Evolutionary conservation across 2,329 filamentous ascomycete genomes (phyloP), one percentile per base, ranked within the genome.

Genomic region (Aureobasidium musti): DNA sequence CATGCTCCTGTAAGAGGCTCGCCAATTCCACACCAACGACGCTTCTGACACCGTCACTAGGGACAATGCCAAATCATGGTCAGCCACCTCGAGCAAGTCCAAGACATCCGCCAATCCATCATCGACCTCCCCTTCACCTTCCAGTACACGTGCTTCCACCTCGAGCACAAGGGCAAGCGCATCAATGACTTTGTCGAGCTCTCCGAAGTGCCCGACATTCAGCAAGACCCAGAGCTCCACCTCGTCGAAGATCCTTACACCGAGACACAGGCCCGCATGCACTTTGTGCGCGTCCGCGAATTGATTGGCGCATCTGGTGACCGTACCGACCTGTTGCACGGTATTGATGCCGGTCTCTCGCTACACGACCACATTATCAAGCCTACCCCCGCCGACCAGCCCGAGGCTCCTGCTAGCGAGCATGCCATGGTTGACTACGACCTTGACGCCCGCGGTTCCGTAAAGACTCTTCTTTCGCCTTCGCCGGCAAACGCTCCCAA

Each of bases 81-180:
- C 57, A 71, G 89, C 71, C 91, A 97, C 83, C 53, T 66, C 41
- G 96, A 99, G 81, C 94, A 97, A 78, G 89, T 98, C 69, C 95
- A 98, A 79, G 95, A 99, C 82, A 89, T 99, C 73, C 91, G 95
- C 71, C 95, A 98, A 80, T 94, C 93, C 69, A 91, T 99, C 77
- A 92, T 97, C 80, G 95, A 99, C 79, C 85, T 92, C 59, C 95
- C 95, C 5, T 85, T 89, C 68, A 96, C 94, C 61, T 95, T 97
- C 81, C 92, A 96, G 79, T 97, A 97, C 82, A 96, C 95, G 63
- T 99, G 95, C 83, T 99, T 99, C 82, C 95, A 99, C 80, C 88
- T 99, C 73, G 93, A 98, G 81, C 89, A 93, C 81, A 89, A 91
- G 68, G 91, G 92, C 72, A 83, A 91, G 79, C 90, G 91, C 71